Evolutionary conservation across 2,329 filamentous ascomycete genomes (phyloP), one percentile per base, ranked within the genome.

Genomic region (Ophiocordyceps camponoti-floridani): DNA sequence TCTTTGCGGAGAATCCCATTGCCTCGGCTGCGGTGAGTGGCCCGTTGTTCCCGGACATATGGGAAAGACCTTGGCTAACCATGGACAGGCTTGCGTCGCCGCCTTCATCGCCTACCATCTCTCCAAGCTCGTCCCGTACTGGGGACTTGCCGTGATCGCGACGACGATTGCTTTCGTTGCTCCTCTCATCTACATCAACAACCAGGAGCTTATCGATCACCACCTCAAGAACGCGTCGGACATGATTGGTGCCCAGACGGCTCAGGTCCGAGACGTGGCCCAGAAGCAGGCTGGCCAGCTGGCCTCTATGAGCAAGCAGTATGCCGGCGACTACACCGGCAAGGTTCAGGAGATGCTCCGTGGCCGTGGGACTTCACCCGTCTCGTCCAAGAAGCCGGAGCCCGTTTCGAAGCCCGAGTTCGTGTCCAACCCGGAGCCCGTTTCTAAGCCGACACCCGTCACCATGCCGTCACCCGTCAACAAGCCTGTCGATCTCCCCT

Each of bases 111-210:
- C 77, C 23, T 82, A 82, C 64, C 77, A 71, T 59, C 67, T 83
- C 37, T 72, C 79, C 61, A 83, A 82, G 68, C 65, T 82, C 48
- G 71, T 83, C 42, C 79, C 79, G 33, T 73, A 79, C 66, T 83
- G 79, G 79, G 77, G 75, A 33, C 72, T 83, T 50, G 66, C 75
- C 42, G 61, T 83, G 50, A 66, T 82, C 52, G 65, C 62, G 50
- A 75, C 74, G 47, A 74, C 74, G 12, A 58, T 75, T 43, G 55
- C 72, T 47, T 83, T 83, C 66, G 65, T 79, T 47, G 67, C 65
- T 12, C 79, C 79, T 28, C 67, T 82, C 44, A 54, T 81, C 56
- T 83, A 83, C 63, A 70, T 69, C 52, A 68, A 69, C 54, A 83
- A 83, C 70, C 69, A 81, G 65, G 78, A 82, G 63, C 60, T 82